phyloP scores from a whole-genome alignment of 2,329 filamentous ascomycete species.

The Colletotrichum sp. region DNA sequence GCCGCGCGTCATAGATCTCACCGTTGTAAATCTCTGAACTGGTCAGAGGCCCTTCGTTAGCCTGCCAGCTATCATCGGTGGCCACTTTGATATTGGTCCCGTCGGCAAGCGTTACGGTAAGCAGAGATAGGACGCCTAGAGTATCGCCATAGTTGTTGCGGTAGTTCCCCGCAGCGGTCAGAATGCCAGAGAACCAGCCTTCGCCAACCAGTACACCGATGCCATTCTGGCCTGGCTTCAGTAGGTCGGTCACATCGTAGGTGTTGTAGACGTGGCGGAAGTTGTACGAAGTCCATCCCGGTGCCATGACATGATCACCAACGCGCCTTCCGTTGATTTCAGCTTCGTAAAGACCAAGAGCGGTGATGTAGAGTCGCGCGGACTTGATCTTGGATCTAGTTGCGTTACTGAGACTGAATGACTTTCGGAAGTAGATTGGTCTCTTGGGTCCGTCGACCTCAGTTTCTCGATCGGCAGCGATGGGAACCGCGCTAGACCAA shows the following conservation, averaged over 20 bases:
- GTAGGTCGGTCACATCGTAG: constrained; percentile 51
- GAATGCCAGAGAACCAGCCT: background rate
- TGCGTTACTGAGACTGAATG: constrained; percentile 14
- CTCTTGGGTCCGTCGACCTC: constrained; percentile 31
- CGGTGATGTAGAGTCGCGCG: constrained; percentile 53
- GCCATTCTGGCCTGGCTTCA: constrained; percentile 27
- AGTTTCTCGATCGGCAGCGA: constrained; percentile 32
- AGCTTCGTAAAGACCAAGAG: constrained; percentile 49
- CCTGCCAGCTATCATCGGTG: constrained; percentile 43
- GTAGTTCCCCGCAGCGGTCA: background rate
- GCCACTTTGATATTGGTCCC: constrained; percentile 30
- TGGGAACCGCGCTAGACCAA: constrained; percentile 32
- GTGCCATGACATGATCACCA: constrained; percentile 47
- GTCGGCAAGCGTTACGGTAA: constrained; percentile 30
- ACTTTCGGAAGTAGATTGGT: constrained; percentile 25
- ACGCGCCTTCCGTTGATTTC: constrained; percentile 51
- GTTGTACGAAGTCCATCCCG: constrained; percentile 58
- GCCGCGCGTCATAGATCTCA: constrained; percentile 49
- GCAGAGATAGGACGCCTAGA: background rate
- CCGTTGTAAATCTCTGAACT: constrained; percentile 54
- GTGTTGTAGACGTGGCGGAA: constrained; percentile 56
- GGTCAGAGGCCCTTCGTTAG: constrained; percentile 26
- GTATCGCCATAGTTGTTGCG: background rate
- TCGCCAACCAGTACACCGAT: background rate
- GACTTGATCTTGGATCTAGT: constrained; percentile 17